These are phyloP conservation scores for Rhodofomes roseus DNA, from an alignment of 1,284 basidiomycete species.

Conservation along the genomic window DNA sequence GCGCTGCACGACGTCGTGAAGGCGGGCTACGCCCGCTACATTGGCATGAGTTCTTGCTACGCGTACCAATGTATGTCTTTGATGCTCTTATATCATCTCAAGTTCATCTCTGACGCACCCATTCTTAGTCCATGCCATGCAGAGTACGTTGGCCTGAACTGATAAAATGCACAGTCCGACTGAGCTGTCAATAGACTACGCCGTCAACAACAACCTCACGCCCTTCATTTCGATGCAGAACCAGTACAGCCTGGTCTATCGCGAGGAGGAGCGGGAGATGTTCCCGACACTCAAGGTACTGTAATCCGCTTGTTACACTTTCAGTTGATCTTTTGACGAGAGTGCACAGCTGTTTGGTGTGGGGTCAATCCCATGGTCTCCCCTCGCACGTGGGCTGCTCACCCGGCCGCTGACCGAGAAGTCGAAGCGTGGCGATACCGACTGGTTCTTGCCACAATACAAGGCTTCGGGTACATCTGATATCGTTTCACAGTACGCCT, in stretches of 20 bases:
- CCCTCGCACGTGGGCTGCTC: constrained; percentile 36
- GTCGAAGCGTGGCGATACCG: constrained; percentile 24
- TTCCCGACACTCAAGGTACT: constrained; percentile 35
- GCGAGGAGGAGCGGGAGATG: constrained; percentile 52
- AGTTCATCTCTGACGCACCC: neutral
- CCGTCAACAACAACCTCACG: constrained; percentile 38
- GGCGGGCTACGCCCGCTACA: constrained; percentile 61
- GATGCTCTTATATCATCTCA: constrained; percentile 4
- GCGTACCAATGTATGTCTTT: constrained; percentile 27
- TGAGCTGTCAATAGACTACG: constrained; percentile 22
- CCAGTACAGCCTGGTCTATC: constrained; percentile 39
- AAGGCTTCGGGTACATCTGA: constrained; percentile 10
- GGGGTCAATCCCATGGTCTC: constrained; percentile 40
- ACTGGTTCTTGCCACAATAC: constrained; percentile 18
- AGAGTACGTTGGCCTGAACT: constrained; percentile 30
- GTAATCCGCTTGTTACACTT: neutral
- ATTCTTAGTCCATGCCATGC: constrained; percentile 45
- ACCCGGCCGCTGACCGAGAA: constrained; percentile 29
- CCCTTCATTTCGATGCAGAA: constrained; percentile 56
- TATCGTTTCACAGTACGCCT: constrained; percentile 12
- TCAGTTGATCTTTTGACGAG: too few relatives aligned
- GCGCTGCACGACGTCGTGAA: constrained; percentile 68
- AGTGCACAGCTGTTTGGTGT: constrained; percentile 33
- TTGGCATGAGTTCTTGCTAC: constrained; percentile 53
- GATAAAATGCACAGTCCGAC: neutral